Evolutionary conservation across 2,329 filamentous ascomycete genomes (phyloP).

Genomic region (Sphaerulina vaccinii): DNA sequence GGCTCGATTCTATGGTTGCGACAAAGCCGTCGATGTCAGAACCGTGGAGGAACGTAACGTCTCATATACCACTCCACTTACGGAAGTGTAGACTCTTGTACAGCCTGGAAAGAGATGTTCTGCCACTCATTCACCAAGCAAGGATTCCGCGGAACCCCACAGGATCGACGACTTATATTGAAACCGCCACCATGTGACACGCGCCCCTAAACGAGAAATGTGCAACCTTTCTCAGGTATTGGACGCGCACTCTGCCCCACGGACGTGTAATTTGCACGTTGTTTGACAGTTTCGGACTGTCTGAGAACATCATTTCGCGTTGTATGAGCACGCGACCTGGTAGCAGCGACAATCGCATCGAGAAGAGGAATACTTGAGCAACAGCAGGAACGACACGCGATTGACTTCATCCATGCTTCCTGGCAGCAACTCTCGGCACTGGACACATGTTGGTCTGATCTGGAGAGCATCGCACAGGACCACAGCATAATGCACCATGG

Average conservation of each 20-base stretch:
- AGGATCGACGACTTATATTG: not conserved
- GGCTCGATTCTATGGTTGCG: too few relatives aligned
- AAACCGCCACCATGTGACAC: not conserved
- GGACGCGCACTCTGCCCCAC: not conserved
- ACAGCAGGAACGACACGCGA: too few relatives aligned
- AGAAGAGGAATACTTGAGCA: not conserved
- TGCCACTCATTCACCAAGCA: too few relatives aligned
- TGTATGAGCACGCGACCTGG: not conserved
- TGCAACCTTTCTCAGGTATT: too few relatives aligned
- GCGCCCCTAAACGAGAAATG: not conserved
- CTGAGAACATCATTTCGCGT: not conserved
- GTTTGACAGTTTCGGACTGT: not conserved
- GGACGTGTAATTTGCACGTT: not conserved
- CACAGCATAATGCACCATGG: conserved; percentile 24
- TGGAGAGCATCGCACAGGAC: not conserved
- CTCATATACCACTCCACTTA: too few relatives aligned
- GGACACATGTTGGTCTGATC: not conserved
- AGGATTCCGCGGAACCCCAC: not conserved
- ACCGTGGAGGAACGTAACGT: too few relatives aligned
- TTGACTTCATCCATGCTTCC: too few relatives aligned
- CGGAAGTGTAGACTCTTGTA: too few relatives aligned
- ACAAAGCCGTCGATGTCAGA: too few relatives aligned
- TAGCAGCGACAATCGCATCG: not conserved
- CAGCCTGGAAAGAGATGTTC: too few relatives aligned
- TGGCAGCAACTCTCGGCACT: not conserved